phyloP scores from a whole-genome alignment of 2,329 filamentous ascomycete species.

The Rhinocladiella similis region DNA sequence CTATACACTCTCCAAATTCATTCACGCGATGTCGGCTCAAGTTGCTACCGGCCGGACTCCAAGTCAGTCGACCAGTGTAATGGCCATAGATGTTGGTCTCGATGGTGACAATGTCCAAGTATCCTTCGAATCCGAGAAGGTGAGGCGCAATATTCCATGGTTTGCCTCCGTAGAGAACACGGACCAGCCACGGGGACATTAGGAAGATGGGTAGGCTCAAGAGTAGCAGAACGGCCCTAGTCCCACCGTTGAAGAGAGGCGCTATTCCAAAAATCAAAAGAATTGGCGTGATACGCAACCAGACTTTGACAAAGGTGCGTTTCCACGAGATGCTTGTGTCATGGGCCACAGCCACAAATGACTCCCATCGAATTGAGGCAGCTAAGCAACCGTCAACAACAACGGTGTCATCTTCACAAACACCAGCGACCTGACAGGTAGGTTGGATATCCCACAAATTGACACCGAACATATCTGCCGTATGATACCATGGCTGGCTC shows the following conservation, averaged over 20 bases:
- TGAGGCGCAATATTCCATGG: slow-evolving; percentile 8
- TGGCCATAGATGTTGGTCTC: slow-evolving; percentile 12
- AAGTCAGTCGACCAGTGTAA: slow-evolving; percentile 1
- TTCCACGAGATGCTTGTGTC: slow-evolving; percentile 5
- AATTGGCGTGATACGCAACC: slow-evolving; percentile 5
- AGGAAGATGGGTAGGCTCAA: slow-evolving; percentile 1
- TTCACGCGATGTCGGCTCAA: slow-evolving; percentile 36
- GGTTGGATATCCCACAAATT: slow-evolving; percentile 47
- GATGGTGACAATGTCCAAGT: slow-evolving; percentile 10
- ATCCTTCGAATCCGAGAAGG: slow-evolving; percentile 13
- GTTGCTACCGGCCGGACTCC: slow-evolving; percentile 36
- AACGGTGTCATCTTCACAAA: slow-evolving; percentile 42
- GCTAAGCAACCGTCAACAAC: slow-evolving; percentile 34
- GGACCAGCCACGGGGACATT: slow-evolving; percentile 6
- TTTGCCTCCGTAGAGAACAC: slow-evolving; percentile 13
- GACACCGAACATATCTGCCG: slow-evolving; percentile 40
- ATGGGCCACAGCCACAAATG: slow-evolving; percentile 7
- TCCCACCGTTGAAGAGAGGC: neutral
- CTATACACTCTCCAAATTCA: slow-evolving; percentile 30
- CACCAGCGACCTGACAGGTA: slow-evolving; percentile 38
- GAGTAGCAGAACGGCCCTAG: neutral
- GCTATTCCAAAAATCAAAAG: neutral
- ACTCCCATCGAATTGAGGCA: slow-evolving; percentile 42
- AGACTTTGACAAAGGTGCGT: neutral
- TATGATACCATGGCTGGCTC: slow-evolving; percentile 25